Evolutionary conservation across 2,329 filamentous ascomycete genomes (phyloP).

Genomic region (Alternaria incomplexa): DNA sequence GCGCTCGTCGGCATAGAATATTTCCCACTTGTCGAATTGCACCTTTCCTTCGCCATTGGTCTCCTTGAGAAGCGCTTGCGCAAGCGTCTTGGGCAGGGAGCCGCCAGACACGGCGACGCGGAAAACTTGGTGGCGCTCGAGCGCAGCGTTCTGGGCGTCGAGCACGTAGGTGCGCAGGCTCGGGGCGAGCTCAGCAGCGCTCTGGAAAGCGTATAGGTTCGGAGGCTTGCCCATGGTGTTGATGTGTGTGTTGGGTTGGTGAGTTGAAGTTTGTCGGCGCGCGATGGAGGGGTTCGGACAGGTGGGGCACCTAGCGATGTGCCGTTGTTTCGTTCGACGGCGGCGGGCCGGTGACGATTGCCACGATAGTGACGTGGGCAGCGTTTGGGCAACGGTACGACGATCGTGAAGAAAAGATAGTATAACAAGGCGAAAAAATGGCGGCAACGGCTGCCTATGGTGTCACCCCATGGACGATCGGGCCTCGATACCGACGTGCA

Average conservation of each 20-base stretch:
- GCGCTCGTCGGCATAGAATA: constrained; percentile 98
- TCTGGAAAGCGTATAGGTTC: constrained; percentile 80
- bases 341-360: constrained; percentile 18
- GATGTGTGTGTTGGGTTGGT: constrained; percentile 14
- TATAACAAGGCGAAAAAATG: not conserved
- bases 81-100: constrained; percentile 86
- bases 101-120: constrained; percentile 93
- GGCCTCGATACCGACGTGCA: constrained; percentile 10
- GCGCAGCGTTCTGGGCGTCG: constrained; percentile 77
- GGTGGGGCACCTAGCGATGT: constrained; percentile 13
- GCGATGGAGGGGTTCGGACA: constrained; percentile 20
- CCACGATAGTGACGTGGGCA: constrained; percentile 22
- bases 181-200: constrained; percentile 71
- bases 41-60: constrained; percentile 65
- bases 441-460: constrained; percentile 6
- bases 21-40: constrained; percentile 88
- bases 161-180: constrained; percentile 84
- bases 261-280: constrained; percentile 12
- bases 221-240: constrained; percentile 51
- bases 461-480: constrained; percentile 5
- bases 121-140: constrained; percentile 82
- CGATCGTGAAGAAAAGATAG: not conserved
- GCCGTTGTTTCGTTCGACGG: constrained; percentile 14
- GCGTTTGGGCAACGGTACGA: constrained; percentile 3
- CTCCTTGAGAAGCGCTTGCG: constrained; percentile 75